Base-by-base conservation (phyloP, 2,329 filamentous ascomycete genomes). In the Fusarium armeniacum region DNA sequence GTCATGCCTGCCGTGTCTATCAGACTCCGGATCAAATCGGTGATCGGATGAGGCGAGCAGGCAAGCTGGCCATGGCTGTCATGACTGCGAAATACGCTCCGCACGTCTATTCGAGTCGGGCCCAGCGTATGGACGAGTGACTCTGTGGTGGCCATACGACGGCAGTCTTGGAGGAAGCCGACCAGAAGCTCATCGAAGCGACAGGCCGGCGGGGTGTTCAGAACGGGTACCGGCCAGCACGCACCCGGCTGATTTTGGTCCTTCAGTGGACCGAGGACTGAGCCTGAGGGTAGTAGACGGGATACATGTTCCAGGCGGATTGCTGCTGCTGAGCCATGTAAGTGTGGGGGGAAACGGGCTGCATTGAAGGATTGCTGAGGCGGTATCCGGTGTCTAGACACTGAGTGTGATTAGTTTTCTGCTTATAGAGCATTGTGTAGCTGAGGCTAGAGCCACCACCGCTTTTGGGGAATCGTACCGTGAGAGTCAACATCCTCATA, bases 401-500 rank as follows among this genome's bases (percentile, higher is more conserved):
- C 72, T 75, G 65, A 71, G 53, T 51, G 69, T 73, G 68, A 69
- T 76, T 76, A 78, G 75, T 71, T 69, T 75, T 73, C 44, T 69
- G 51, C 51, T 44, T 51, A 28, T 20, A 49, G 32, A 33, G 30
- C 33, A 46, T 18, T 35, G 24, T 15, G 40, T 24, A 53, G 49
- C 24, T 56, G 44, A 22, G 30, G n/a, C 28, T 32, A 13, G 24
- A 46, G 28, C 44, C 13, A 15, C 44, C 47, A 30, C 44, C 41
- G 50, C 18, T 47, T 40, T 40, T 57, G 51, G 63, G 47, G 32
- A 44, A 57, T 59, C 75, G 55, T 76, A 77, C 76, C 76, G 65
- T 76, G 74, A 59, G 68, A 69, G 35, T 77, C 77, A 51, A 78
- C 72, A 45, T 82, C 80, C 22, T 82, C 80, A 49, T 78, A 82